A percentile compares a stretch with the other conserved stretches of the same genome.
phyloP scores from a whole-genome alignment of 2,329 filamentous ascomycete species.

The Colletotrichum falcatum region DNA sequence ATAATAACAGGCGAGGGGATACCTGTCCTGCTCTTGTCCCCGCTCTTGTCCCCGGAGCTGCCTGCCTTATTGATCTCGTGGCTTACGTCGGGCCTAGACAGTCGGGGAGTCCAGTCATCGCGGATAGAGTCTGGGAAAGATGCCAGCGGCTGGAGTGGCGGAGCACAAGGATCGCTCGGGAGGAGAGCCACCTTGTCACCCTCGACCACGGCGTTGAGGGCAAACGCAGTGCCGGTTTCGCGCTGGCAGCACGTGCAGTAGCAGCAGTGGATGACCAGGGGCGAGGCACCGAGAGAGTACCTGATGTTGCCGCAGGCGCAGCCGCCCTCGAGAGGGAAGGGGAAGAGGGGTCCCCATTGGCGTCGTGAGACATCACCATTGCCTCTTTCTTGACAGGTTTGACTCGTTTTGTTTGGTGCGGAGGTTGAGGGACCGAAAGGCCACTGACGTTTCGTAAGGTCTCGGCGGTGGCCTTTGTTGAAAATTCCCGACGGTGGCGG shows the following conservation, averaged over 20 bases:
- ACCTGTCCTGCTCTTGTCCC: not conserved
- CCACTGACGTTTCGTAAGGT: conserved; percentile 5
- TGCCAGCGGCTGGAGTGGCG: conserved; percentile 21
- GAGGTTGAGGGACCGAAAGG: conserved; percentile 29
- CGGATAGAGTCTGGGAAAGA: conserved; percentile 22
- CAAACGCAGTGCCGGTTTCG: conserved; percentile 55
- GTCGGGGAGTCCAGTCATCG: conserved; percentile 28
- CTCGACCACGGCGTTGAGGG: conserved; percentile 58
- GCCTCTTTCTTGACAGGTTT: not conserved
- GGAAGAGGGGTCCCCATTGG: conserved; percentile 14
- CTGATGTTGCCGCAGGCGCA: conserved; percentile 79
- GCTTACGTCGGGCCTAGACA: conserved; percentile 1
- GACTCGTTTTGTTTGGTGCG: conserved; percentile 8
- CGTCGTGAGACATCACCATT: conserved; percentile 26
- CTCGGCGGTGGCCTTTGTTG: not conserved
- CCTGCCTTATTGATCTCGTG: not conserved
- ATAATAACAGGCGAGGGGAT: conserved; percentile 42
- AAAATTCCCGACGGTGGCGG: conserved; percentile 22
- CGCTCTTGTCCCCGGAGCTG: not conserved
- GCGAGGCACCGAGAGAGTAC: conserved; percentile 71
- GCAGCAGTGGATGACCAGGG: conserved; percentile 59
- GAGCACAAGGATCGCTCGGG: conserved; percentile 43
- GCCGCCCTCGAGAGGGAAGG: conserved; percentile 55
- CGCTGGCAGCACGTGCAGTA: conserved; percentile 61
- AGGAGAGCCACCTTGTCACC: conserved; percentile 50